Evolutionary conservation across 148 eudicot species (phyloP).

Genomic region (Rhododendron vialii): DNA sequence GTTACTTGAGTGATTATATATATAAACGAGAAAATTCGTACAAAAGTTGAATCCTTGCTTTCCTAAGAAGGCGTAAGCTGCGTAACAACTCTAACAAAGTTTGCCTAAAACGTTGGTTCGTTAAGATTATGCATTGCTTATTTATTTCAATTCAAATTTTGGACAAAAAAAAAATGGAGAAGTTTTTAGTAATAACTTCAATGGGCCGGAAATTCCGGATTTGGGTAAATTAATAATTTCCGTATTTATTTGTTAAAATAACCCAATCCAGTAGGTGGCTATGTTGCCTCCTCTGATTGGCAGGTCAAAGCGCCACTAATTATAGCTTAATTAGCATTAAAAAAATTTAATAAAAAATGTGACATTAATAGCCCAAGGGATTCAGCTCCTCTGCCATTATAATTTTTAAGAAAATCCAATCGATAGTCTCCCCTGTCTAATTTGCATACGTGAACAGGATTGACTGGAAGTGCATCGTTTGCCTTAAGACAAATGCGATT

Average conservation of each 20-base stretch:
- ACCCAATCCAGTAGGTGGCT: background rate
- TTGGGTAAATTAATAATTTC: background rate
- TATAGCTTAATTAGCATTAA: background rate
- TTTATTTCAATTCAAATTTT: background rate
- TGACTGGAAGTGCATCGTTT: no score
- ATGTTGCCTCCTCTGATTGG: background rate
- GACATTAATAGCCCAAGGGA: background rate
- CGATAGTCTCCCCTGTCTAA: background rate
- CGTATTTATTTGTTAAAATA: background rate
- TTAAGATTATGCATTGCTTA: background rate
- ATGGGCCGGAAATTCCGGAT: background rate
- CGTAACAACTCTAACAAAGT: background rate
- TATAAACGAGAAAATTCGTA: background rate
- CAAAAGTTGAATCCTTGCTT: background rate
- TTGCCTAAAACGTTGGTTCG: background rate
- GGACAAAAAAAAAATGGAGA: background rate
- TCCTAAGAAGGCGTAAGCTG: background rate
- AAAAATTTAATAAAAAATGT: background rate
- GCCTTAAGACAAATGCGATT: no score
- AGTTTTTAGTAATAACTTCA: background rate
- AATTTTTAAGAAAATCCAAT: background rate
- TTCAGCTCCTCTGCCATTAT: background rate
- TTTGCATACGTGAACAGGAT: no score
- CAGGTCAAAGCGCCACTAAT: background rate
- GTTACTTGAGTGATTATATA: background rate